Conservation (phyloP, 257 asterid genomes). For the Solanum stenotomum region DNA sequence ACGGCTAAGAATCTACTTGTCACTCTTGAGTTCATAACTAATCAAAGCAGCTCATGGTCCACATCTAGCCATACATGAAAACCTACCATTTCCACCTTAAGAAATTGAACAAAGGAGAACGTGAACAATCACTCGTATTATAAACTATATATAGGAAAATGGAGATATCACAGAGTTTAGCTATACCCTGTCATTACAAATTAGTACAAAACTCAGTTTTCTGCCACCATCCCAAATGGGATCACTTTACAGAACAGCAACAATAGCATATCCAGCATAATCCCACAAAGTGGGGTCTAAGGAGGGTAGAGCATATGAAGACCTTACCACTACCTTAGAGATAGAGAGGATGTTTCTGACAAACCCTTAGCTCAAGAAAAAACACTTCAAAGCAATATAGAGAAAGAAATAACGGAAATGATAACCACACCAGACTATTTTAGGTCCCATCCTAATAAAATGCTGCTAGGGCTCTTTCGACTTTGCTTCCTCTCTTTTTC, state of each 20-base stretch:
- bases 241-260: neutral
- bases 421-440: neutral
- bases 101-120: neutral
- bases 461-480: neutral
- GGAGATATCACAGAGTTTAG: neutral
- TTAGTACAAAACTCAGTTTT: neutral
- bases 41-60: neutral
- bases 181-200: neutral
- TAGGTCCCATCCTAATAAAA: neutral
- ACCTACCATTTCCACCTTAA: neutral
- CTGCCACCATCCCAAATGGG: neutral
- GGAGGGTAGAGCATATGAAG: neutral
- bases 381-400: neutral
- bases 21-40: neutral
- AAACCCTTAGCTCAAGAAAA: neutral
- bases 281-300: neutral
- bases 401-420: neutral
- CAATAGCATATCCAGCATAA: neutral
- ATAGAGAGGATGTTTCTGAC: fast-evolving
- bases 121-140: neutral
- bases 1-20: neutral
- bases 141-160: neutral
- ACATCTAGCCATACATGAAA: neutral
- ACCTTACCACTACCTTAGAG: neutral
- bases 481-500: neutral